phyloP scores from a whole-genome alignment of 2,329 filamentous ascomycete species.

The Diaporthe amygdali region DNA sequence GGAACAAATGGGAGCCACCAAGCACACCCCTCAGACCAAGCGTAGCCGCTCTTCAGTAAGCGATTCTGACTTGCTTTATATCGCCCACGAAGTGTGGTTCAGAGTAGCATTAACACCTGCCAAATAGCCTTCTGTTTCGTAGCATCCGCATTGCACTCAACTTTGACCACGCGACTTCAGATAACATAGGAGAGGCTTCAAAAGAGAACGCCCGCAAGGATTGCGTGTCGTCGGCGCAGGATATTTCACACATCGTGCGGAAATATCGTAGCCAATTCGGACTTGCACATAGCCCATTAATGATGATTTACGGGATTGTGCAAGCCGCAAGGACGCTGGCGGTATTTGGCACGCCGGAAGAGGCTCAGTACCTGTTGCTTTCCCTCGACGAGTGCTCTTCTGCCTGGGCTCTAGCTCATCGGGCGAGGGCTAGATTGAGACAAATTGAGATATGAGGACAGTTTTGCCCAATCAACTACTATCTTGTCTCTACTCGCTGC shows the following conservation, averaged over 20 bases:
- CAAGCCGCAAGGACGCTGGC: slow-evolving; percentile 27
- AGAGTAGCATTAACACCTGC: neutral
- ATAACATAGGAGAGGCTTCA: neutral
- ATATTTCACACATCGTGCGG: slow-evolving; percentile 29
- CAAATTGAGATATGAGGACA: neutral
- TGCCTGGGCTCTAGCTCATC: neutral
- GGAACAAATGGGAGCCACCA: slow-evolving; percentile 29
- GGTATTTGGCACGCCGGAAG: neutral
- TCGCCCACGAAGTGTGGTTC: fast-evolving
- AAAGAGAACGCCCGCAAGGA: neutral
- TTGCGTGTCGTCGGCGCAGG: slow-evolving; percentile 30
- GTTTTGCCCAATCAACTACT: neutral
- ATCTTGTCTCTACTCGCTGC: too few species aligned
- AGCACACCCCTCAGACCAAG: slow-evolving; percentile 19
- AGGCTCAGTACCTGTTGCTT: neutral
- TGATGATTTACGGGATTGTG: slow-evolving; percentile 32
- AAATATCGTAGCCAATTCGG: slow-evolving; percentile 30
- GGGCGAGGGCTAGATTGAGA: neutral
- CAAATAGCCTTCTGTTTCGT: slow-evolving; percentile 26
- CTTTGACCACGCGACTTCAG: slow-evolving; percentile 25
- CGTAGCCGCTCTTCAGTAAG: slow-evolving; percentile 31
- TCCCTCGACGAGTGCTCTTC: slow-evolving; percentile 10
- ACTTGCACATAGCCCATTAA: slow-evolving; percentile 29
- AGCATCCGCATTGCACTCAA: slow-evolving; percentile 33
- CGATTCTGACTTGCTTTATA: neutral